Percentiles rank a stretch among this genome's conserved stretches.
Evolutionary conservation across 2,329 filamentous ascomycete species (phyloP).

Genomic region (Cercospora zeae-maydis): DNA sequence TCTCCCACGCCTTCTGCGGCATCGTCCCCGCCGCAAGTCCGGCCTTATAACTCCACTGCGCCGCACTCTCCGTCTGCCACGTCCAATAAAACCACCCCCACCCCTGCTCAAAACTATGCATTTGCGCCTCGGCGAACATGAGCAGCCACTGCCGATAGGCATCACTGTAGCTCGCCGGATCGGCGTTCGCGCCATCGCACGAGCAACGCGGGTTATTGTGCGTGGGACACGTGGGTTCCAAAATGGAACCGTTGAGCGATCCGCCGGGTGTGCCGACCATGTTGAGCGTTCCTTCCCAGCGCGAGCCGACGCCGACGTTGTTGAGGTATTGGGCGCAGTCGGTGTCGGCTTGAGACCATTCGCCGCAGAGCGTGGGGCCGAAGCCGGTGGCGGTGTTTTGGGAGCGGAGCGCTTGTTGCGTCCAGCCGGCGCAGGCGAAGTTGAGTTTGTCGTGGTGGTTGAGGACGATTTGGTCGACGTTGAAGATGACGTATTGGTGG

Average conservation of each 20-base stretch:
- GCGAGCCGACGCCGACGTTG: slow-evolving; percentile 80
- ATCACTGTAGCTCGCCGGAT: slow-evolving; percentile 62
- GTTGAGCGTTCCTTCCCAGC: slow-evolving; percentile 85
- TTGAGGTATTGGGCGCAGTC: slow-evolving; percentile 87
- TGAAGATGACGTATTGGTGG: slow-evolving; percentile 98
- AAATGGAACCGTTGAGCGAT: slow-evolving; percentile 58
- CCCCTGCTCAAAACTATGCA: slow-evolving; percentile 86
- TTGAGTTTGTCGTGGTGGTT: slow-evolving; percentile 79
- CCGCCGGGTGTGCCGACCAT: slow-evolving; percentile 49
- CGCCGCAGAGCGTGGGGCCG: slow-evolving; percentile 89
- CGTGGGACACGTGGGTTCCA: slow-evolving; percentile 71
- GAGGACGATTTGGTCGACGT: slow-evolving; percentile 76
- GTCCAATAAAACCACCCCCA: slow-evolving; percentile 99
- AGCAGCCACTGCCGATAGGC: slow-evolving; percentile 80
- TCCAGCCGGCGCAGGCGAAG: slow-evolving; percentile 87
- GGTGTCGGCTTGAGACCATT: slow-evolving; percentile 97
- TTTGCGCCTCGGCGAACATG: slow-evolving; percentile 93
- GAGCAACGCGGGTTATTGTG: slow-evolving; percentile 60
- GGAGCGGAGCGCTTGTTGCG: slow-evolving; percentile 67
- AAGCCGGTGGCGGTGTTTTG: slow-evolving; percentile 75
- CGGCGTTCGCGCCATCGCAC: slow-evolving; percentile 73
- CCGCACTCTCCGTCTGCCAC: slow-evolving; percentile 81
- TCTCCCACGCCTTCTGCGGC: slow-evolving; percentile 52
- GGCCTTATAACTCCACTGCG: slow-evolving; percentile 89
- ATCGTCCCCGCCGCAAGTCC: slow-evolving; percentile 75